Evolutionary conservation across 2,329 filamentous ascomycete genomes (phyloP).

Genomic region (Arthrobotrys musiformis): DNA sequence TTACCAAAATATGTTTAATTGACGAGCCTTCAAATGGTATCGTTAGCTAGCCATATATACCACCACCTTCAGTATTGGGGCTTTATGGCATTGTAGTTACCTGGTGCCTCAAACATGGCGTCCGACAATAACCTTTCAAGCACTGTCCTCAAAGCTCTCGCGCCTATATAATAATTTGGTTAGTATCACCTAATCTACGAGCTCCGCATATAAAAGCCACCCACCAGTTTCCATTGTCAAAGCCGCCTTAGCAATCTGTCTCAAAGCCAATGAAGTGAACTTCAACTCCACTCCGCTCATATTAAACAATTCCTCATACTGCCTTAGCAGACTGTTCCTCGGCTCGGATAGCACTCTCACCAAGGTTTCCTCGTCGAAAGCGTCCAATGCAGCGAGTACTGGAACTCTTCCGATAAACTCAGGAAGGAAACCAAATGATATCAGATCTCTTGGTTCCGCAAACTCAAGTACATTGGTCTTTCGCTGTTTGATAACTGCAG

Average conservation of each 20-base stretch:
- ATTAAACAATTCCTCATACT: conserved; percentile 88
- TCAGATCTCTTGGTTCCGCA: conserved; percentile 59
- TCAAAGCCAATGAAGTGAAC: conserved; percentile 84
- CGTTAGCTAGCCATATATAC: neutral
- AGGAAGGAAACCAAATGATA: conserved; percentile 59
- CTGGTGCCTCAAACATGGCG: conserved; percentile 82
- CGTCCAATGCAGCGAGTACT: conserved; percentile 84
- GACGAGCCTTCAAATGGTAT: conserved; percentile 64
- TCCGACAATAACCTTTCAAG: conserved; percentile 82
- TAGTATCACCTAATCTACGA: neutral
- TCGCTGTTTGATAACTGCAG: conserved; percentile 6
- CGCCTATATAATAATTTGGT: conserved; percentile 60
- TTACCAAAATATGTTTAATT: conserved; percentile 68
- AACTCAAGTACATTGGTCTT: conserved; percentile 58
- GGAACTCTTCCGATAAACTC: conserved; percentile 81
- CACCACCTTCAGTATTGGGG: neutral
- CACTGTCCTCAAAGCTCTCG: conserved; percentile 80
- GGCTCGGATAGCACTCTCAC: conserved; percentile 92
- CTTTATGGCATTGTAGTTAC: conserved; percentile 43
- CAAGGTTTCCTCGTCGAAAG: conserved; percentile 75
- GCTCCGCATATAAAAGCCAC: neutral
- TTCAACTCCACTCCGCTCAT: conserved; percentile 79
- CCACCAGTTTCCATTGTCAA: conserved; percentile 77
- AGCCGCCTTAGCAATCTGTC: conserved; percentile 79
- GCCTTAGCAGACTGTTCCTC: conserved; percentile 83